These are phyloP conservation scores for Endogone sp. DNA, from an alignment of 192 early-diverging fungal genomes.

Conservation along the genomic window DNA sequence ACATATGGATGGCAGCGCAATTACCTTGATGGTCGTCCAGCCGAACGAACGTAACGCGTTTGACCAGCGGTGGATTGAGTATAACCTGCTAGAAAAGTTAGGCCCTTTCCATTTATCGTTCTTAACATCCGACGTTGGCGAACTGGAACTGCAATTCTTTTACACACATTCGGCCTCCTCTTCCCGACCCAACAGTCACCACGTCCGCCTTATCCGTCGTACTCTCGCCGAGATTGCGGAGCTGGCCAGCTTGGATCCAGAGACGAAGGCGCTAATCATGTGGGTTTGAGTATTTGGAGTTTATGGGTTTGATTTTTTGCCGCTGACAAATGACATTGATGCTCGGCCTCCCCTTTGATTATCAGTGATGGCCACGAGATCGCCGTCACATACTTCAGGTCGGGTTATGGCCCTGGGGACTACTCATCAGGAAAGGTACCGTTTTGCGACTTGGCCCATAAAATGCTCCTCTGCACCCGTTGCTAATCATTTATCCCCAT, in stretches of 20 bases:
- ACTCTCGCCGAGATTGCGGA: conserved; percentile 66
- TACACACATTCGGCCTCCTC: too few species aligned
- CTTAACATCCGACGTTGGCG: neutral
- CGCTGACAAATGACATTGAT: neutral
- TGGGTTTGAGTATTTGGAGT: conserved; percentile 37
- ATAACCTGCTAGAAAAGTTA: conserved; percentile 60
- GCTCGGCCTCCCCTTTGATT: neutral
- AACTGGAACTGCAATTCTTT: neutral
- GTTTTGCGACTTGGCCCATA: neutral
- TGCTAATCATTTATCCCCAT: neutral
- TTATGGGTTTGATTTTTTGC: neutral
- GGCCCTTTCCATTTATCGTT: conserved; percentile 3
- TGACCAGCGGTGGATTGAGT: conserved; percentile 90
- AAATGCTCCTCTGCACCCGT: neutral
- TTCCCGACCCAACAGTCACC: conserved; percentile 39
- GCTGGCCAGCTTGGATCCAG: conserved; percentile 53
- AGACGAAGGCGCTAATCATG: conserved; percentile 59
- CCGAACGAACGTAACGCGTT: conserved; percentile 90
- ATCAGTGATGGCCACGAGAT: conserved; percentile 72
- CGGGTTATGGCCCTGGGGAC: conserved; percentile 88
- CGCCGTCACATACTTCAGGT: conserved; percentile 85
- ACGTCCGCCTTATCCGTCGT: conserved; percentile 55
- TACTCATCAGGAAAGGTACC: conserved; percentile 69
- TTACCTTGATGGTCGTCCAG: conserved; percentile 87
- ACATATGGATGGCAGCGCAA: conserved; percentile 41